Evolutionary conservation across 306 rosid genomes (phyloP), one percentile per base, ranked within the genome.

Genomic region (Citrullus mucosospermus): DNA sequence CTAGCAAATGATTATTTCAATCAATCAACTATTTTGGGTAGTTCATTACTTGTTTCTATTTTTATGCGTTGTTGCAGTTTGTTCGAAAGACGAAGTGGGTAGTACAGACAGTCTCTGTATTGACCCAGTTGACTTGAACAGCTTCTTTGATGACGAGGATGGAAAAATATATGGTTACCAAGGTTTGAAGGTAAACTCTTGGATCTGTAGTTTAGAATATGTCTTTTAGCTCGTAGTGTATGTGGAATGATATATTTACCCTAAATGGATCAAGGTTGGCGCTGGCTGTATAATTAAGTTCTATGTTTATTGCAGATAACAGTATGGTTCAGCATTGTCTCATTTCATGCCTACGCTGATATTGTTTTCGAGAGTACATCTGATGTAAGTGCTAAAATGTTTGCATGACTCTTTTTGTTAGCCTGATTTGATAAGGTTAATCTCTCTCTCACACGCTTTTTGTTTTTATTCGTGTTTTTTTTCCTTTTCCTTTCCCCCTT

Each of bases 101-200:
- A 68, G 85, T 75, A 68, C 90, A 0, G 88, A 86, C 68, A 66
- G 87, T 59, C 87, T 83, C 60, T 79, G 76, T 77, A 79, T 95
- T 25, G 75, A 91, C 6, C 90, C 96, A 14, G 89, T 85, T 56
- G 99, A 92, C 83, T 88, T 91, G 91, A 88, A 85, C 82, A 63
- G 84, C 80, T 85, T 85, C 81, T 88, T 92, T 78, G 91, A 84
- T 10, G 92, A 92, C 11, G 92, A 92, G 34, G 96, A 93, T 51
- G 99, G 93, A 60, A 92, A 87, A 79, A 86, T 95, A 76, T 91
- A 87, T 86, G 99, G 99, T 78, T 92, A 89, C 79, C 88, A 88
- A 79, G 98, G 85, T n/a, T 78, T 92, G 87, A 85, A 92, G 99
- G 99, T 96, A 63, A 46, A 25, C 54, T 30, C 63, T 43, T 25